Evolutionary conservation across 768 basidiomycete genomes (phyloP), one percentile per base, ranked within the genome.

Genomic region (Auriscalpium vulgare): DNA sequence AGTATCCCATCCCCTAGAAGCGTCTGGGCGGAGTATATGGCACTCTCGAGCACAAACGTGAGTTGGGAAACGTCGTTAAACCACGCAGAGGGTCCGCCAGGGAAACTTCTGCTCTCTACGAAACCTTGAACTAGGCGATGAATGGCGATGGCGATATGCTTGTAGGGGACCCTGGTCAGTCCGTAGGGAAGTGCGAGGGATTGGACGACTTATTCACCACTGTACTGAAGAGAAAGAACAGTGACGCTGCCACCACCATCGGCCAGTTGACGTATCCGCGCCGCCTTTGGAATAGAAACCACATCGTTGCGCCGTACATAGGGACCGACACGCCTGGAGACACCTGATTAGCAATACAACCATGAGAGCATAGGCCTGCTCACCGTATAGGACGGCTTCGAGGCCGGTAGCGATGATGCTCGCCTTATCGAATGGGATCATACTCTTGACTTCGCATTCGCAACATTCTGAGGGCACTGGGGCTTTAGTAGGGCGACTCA

Each of bases 341-440:
- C 23, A 13, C 5, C 4, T 9, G 10, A 16, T 13, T 5, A 35
- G 38, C 17, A 11, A 21, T 21, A 13, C 13, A 2, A 2, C 13
- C 10, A 23, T 17, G 19, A 3, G 4, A 3, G 8, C 9, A 36
- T 17, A 29, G 4, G 44, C 44, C 13, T 19, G 2, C 51, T 7
- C n/a, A 54, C 53, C 53, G 11, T 54, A 54, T 4, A 54, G 36
- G 38, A 54, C 38, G 34, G 16, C 53, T 35, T 54, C 53, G 9
- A 54, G 17, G 6, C 37, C 44, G 19, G 53, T 54, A 16, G 53
- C 36, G 36, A 54, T 47, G 16, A 54, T 48, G 1, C 35, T 46
- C 3, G 45, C 53, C 36, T 40, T 47, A 21, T 54, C 53, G n/a
- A 43, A 29, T 5, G 29, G 29, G 29, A 29, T 29, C 29, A 29